Evolutionary conservation across 176 grass and related monocot genomes (phyloP), one percentile per base, ranked within the genome.

Genomic region (Phragmites australis): DNA sequence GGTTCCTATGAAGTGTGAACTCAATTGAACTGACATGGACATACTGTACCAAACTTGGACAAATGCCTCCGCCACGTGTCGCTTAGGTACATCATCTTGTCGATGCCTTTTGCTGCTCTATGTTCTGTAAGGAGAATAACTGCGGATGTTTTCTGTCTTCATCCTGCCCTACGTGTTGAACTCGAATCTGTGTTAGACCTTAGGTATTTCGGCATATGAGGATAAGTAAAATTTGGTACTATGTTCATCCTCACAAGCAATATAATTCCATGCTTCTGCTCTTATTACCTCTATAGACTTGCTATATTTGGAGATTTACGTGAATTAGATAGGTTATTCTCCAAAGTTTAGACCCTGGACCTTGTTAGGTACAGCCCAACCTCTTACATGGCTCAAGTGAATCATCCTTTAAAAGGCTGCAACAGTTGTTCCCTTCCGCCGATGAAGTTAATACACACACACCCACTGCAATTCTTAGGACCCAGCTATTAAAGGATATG

Each of bases 1-100:
- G 49, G 62, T 34, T 70, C 65, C 82, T 85, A 65, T 89, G 77
- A 89, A 72, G 83, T 86, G 72, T 89, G 77, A 89, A 72, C 88
- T 86, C 78, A 59, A 72, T 81, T 82, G 88, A 78, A 78, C 71
- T 78, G 78, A 86, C 64, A 67, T 57, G 65, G 88, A 89, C 83
- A 77, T 82, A 72, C 55, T 52, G 72, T 82, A 85, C 65, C 47
- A 85, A 85, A 56, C 64, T 52, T 89, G 78, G 78, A 86, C 72
- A 65, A n/a, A 25, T 89, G 82, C 10, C 40, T 44, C 58, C 30
- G 48, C 30, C 72, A 81, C 56, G 49, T 82, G 88, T 72, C 77
- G 72, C 78, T 78, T 82, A 43, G 78, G 83, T 82, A 66, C 17
- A 77, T 53, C 10, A 11, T 61, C 76, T 54, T 3, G 54, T 10